phyloP scores from a whole-genome alignment of 2,329 filamentous ascomycete species.

The Sporothrix mexicana region DNA sequence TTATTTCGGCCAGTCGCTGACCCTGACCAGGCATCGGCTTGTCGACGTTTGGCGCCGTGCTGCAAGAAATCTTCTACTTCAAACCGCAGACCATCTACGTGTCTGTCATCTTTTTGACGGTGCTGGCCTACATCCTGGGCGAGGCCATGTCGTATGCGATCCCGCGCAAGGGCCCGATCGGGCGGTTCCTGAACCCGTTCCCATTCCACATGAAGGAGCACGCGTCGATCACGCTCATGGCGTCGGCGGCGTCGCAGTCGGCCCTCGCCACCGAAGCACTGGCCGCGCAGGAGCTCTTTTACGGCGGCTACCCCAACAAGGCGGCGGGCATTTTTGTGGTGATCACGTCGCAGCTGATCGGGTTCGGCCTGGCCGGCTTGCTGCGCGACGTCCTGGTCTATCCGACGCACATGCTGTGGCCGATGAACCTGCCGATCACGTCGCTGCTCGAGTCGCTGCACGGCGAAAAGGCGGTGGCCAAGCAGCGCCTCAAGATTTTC shows the following conservation, averaged over 20 bases:
- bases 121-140: constrained; percentile 51
- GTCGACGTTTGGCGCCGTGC: constrained; percentile 47
- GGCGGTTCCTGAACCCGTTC: constrained; percentile 42
- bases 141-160: constrained; percentile 44
- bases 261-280: constrained; percentile 48
- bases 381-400: constrained; percentile 54
- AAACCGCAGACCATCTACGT: constrained; percentile 54
- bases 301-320: constrained; percentile 48
- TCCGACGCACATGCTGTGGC: constrained; percentile 57
- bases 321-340: constrained; percentile 52
- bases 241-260: constrained; percentile 36
- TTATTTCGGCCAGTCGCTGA: too few relatives aligned
- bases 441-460: constrained; percentile 41
- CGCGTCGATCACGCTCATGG: constrained; percentile 39
- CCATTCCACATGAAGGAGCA: constrained; percentile 42
- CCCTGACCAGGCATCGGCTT: constrained; percentile 36
- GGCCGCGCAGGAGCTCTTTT: constrained; percentile 55
- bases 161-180: constrained; percentile 42
- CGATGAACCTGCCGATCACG: constrained; percentile 42
- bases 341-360: constrained; percentile 56
- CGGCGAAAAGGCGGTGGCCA: constrained; percentile 44
- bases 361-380: constrained; percentile 56
- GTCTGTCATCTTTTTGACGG: constrained; percentile 52
- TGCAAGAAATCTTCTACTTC: constrained; percentile 55
- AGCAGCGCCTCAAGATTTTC: constrained; percentile 50